Conservation (phyloP, 164 flowering plant genomes). For the Annona squamosa region DNA sequence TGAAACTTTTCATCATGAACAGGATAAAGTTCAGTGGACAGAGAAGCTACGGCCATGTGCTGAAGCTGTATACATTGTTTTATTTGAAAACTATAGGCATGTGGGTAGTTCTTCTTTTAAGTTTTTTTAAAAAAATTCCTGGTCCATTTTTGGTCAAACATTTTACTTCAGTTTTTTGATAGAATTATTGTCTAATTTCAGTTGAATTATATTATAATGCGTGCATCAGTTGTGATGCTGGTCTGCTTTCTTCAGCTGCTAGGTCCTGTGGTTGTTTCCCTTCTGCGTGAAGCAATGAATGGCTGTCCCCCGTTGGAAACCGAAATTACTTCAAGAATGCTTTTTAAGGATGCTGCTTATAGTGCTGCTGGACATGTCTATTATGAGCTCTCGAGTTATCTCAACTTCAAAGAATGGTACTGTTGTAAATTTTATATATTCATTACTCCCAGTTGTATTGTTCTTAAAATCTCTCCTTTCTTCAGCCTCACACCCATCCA, state of each 20-base stretch:
- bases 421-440: neutral
- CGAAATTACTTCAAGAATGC: slow-evolving; percentile 76
- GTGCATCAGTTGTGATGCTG: slow-evolving; percentile 6
- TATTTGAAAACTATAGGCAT: slow-evolving; percentile 87
- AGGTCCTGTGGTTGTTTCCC: slow-evolving; percentile 89
- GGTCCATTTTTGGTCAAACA: neutral
- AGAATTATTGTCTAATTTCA: neutral
- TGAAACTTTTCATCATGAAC: slow-evolving; percentile 93
- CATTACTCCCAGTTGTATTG: neutral
- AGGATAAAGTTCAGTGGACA: slow-evolving; percentile 93
- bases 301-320: slow-evolving; percentile 68
- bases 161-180: neutral
- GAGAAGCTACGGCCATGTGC: slow-evolving; percentile 97
- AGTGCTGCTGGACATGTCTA: slow-evolving; percentile 91
- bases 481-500: neutral
- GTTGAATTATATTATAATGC: neutral
- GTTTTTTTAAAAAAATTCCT: neutral
- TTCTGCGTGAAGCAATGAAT: slow-evolving; percentile 91
- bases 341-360: slow-evolving; percentile 97
- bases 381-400: slow-evolving; percentile 86
- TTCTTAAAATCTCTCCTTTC: neutral
- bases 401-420: slow-evolving; percentile 91
- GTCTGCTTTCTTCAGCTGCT: slow-evolving; percentile 49
- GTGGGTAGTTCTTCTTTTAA: slow-evolving; percentile 30
- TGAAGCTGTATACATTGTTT: slow-evolving; percentile 88